Conservation (phyloP, 2,329 filamentous ascomycete genomes). For the Piedraia hortae region DNA sequence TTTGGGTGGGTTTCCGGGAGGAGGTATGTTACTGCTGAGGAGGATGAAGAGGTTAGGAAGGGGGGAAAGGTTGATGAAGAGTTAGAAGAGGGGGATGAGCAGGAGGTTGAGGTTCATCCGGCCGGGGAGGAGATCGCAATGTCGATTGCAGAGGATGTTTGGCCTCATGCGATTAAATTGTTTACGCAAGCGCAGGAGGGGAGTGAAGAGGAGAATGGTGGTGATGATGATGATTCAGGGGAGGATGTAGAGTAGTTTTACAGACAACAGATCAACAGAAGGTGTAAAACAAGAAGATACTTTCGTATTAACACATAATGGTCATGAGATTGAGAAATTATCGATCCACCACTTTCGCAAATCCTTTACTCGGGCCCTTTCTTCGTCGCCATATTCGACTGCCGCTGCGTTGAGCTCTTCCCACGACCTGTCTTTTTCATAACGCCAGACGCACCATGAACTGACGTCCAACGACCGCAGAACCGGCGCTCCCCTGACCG, state of each 20-base stretch:
- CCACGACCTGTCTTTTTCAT: conserved; percentile 5
- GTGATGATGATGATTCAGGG: conserved; percentile 25
- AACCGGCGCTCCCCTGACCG: conserved; percentile 12
- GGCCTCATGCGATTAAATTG: conserved; percentile 67
- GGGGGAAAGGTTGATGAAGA: conserved; percentile 16
- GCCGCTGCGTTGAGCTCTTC: conserved; percentile 20
- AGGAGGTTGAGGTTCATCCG: conserved; percentile 61
- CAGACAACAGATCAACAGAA: too few relatives aligned
- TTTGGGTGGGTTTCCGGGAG: conserved; percentile 46
- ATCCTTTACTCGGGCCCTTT: conserved; percentile 16
- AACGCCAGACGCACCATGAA: conserved; percentile 22
- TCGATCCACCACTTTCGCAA: conserved; percentile 17
- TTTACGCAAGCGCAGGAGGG: conserved; percentile 51
- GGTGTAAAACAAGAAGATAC: too few relatives aligned
- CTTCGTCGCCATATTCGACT: conserved; percentile 20
- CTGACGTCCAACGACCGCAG: conserved; percentile 17
- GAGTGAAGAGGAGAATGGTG: conserved; percentile 38
- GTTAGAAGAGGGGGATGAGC: conserved; percentile 29
- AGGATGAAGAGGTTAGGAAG: conserved; percentile 30
- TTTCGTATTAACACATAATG: too few relatives aligned
- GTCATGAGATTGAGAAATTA: too few relatives aligned
- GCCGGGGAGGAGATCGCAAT: conserved; percentile 61
- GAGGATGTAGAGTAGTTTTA: too few relatives aligned
- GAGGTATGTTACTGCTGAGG: conserved; percentile 41
- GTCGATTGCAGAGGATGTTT: conserved; percentile 62